Evolutionary conservation across 176 grass and related monocot genomes (phyloP).

Genomic region (Carex pumila): DNA sequence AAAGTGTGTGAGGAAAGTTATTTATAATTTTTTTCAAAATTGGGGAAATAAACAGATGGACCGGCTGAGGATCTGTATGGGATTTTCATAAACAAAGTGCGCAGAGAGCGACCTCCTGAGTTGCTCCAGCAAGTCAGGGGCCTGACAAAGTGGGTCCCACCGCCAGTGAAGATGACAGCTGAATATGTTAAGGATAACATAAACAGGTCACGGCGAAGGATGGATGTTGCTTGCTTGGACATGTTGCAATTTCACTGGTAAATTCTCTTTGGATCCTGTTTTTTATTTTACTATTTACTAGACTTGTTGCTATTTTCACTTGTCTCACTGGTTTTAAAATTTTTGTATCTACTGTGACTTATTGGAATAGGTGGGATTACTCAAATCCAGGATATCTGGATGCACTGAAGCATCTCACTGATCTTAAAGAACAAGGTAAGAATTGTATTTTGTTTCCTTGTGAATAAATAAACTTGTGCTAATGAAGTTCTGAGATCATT

Average conservation of each 20-base stretch:
- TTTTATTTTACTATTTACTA: not conserved
- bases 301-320: conserved; percentile 67
- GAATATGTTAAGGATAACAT: conserved; percentile 70
- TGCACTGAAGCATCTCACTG: conserved; percentile 81
- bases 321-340: not conserved
- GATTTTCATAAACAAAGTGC: conserved; percentile 74
- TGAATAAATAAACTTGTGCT: not conserved
- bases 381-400: conserved; percentile 90
- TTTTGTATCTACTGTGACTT: not conserved
- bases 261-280: not conserved
- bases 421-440: conserved; percentile 90
- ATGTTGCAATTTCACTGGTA: conserved; percentile 98
- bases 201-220: conserved; percentile 71
- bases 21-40: not conserved
- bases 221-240: conserved; percentile 77
- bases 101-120: conserved; percentile 64
- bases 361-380: conserved; percentile 84
- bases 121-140: conserved; percentile 73
- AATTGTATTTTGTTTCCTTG: conserved; percentile 17
- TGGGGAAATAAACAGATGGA: conserved; percentile 44
- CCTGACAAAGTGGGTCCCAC: conserved; percentile 92
- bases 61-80: conserved; percentile 93
- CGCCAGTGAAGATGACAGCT: conserved; percentile 82
- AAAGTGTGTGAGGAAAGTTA: not conserved
- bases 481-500: not conserved